phyloP scores from a whole-genome alignment of 495 filamentous ascomycete genomes.

The Choiromyces venosus region DNA sequence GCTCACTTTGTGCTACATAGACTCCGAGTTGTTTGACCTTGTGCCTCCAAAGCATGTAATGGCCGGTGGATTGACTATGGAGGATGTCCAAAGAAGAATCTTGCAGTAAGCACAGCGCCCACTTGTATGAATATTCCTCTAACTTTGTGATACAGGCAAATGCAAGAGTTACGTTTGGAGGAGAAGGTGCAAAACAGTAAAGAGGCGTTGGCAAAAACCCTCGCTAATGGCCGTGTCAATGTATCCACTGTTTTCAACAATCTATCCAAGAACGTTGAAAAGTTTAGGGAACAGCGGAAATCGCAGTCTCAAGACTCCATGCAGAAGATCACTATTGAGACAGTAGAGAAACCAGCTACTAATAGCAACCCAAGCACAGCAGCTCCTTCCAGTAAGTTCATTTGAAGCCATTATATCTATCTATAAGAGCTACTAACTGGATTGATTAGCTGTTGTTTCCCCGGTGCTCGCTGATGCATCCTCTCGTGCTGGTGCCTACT shows the following conservation, averaged over 20 bases:
- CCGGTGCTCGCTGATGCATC: constrained; percentile 44
- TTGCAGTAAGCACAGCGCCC: constrained; percentile 63
- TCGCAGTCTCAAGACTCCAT: constrained; percentile 30
- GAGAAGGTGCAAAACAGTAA: constrained; percentile 60
- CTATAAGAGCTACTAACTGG: not conserved
- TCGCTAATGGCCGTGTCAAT: constrained; percentile 65
- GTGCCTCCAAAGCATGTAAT: constrained; percentile 88
- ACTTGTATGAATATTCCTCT: constrained; percentile 9
- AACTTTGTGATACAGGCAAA: constrained; percentile 33
- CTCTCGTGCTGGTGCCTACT: constrained; percentile 74
- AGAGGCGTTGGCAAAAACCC: constrained; percentile 59
- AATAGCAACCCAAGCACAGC: constrained; percentile 5
- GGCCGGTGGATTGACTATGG: constrained; percentile 88
- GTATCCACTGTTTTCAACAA: constrained; percentile 63
- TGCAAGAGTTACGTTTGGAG: constrained; percentile 62
- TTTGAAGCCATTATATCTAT: not conserved
- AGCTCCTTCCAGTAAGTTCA: constrained; percentile 4
- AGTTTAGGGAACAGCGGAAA: constrained; percentile 55
- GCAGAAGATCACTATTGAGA: constrained; percentile 12
- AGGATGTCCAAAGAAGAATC: constrained; percentile 86
- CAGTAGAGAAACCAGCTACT: constrained; percentile 6
- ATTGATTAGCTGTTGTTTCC: not conserved
- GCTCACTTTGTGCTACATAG: constrained; percentile 48
- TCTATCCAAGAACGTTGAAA: constrained; percentile 67
- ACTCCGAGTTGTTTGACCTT: constrained; percentile 87